phyloP scores from a whole-genome alignment of 1,139 yeast genomes.

The Zygotorulaspora mrakii region DNA sequence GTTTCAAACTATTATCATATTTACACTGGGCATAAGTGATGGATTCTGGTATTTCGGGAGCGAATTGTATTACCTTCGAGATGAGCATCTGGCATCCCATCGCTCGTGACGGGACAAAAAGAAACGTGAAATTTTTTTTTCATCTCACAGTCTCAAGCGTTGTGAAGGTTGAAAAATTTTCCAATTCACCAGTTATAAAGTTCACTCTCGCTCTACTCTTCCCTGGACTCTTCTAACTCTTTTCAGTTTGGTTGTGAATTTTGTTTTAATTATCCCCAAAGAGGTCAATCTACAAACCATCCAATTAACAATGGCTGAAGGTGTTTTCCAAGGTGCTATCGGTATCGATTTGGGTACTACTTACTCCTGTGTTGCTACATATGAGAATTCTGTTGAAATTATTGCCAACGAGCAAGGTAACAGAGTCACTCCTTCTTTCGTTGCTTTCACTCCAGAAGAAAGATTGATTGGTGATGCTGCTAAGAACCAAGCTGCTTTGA shows the following conservation, averaged over 20 bases:
- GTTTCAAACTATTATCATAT: too few species aligned
- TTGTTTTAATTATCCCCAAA: conserved; percentile 5
- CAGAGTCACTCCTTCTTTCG: conserved; percentile 91
- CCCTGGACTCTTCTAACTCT: conserved; percentile 1
- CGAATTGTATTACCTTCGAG: neutral
- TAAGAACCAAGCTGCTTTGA: conserved; percentile 86
- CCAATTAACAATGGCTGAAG: conserved; percentile 75
- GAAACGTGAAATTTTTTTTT: conserved; percentile 22
- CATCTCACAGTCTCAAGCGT: conserved; percentile 9
- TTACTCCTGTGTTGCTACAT: conserved; percentile 93
- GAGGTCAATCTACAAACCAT: conserved; percentile 23
- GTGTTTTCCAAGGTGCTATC: conserved; percentile 99
- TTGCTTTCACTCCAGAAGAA: conserved; percentile 81
- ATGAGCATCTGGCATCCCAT: conserved; percentile 1
- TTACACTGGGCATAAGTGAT: neutral
- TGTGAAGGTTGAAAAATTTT: conserved; percentile 12
- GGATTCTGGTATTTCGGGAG: neutral
- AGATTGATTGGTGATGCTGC: conserved; percentile 94
- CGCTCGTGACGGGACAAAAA: conserved; percentile 9
- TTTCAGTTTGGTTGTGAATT: conserved; percentile 9
- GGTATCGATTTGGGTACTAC: conserved; percentile 96
- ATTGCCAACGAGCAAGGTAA: conserved; percentile 95
- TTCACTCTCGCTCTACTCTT: conserved; percentile 7
- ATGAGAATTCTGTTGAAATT: conserved; percentile 84
- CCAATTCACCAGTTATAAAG: conserved; percentile 12